These are phyloP conservation scores for Saitozyma podzolica DNA, from an alignment of 768 basidiomycete species.

Conservation along the genomic window DNA sequence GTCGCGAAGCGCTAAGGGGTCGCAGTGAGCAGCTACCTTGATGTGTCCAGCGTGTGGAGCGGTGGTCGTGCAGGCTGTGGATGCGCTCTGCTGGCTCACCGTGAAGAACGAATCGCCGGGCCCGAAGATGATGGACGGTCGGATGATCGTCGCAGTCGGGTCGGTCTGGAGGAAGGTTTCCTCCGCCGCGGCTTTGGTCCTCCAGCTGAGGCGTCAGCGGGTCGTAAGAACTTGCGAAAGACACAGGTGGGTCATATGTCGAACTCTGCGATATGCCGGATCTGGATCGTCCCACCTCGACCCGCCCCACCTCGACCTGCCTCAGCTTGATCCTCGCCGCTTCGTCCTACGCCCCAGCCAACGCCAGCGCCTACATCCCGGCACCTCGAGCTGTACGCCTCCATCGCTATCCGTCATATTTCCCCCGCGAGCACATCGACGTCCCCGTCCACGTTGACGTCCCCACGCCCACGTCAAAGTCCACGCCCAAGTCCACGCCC, in stretches of 20 bases:
- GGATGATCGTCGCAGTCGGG: slow-evolving; percentile 63
- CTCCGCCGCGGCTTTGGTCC: slow-evolving; percentile 61
- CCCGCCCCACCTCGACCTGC: too few species aligned
- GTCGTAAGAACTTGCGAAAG: neutral
- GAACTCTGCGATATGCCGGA: too few species aligned
- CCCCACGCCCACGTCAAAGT: too few species aligned
- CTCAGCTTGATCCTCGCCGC: neutral
- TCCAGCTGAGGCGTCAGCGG: slow-evolving; percentile 22
- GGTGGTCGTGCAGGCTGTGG: neutral
- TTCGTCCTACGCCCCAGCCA: too few species aligned
- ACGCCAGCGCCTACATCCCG: too few species aligned
- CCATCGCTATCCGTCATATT: too few species aligned
- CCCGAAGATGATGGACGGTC: slow-evolving; percentile 74
- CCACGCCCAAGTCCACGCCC: neutral
- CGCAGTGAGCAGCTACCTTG: neutral
- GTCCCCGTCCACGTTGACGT: too few species aligned
- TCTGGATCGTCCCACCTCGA: too few species aligned
- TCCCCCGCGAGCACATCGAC: too few species aligned
- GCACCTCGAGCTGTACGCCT: too few species aligned
- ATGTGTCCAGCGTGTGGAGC: neutral
- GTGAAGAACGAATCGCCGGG: slow-evolving; percentile 75
- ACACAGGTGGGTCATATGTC: too few species aligned
- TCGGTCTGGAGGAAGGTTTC: slow-evolving; percentile 57
- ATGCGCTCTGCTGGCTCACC: slow-evolving; percentile 55
- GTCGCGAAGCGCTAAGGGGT: slow-evolving; percentile 62